These are phyloP conservation scores for Heritiera fomes DNA, from an alignment of 345 rosid species.

Conservation along the genomic window DNA sequence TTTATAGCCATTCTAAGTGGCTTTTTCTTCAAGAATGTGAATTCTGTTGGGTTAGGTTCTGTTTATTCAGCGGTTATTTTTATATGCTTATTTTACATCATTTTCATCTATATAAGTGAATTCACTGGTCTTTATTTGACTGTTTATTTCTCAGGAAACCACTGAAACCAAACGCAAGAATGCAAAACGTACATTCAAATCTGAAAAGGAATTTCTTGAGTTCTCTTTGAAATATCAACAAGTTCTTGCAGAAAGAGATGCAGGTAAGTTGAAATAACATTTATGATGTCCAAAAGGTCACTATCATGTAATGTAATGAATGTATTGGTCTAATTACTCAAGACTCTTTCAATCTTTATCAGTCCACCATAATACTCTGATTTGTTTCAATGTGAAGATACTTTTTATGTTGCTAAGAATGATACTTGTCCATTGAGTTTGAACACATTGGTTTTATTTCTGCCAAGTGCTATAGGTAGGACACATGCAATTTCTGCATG, in stretches of 20 bases:
- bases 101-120: background rate
- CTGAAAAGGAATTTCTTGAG: slow-evolving; percentile 84
- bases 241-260: slow-evolving; percentile 82
- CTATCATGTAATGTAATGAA: background rate
- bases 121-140: slow-evolving; percentile 12
- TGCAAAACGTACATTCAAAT: slow-evolving; percentile 57
- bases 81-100: background rate
- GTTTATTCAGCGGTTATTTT: slow-evolving; percentile 14
- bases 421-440: background rate
- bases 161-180: slow-evolving; percentile 71
- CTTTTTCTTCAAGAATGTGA: background rate
- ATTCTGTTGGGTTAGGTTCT: slow-evolving; percentile 1
- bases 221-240: slow-evolving; percentile 89
- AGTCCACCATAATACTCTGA: background rate
- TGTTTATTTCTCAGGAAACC: slow-evolving; percentile 50
- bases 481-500: background rate
- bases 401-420: background rate
- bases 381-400: slow-evolving; percentile 11
- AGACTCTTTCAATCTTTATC: background rate
- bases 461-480: background rate
- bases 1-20: background rate
- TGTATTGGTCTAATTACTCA: background rate
- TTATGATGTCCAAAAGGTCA: slow-evolving; percentile 13
- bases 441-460: too few relatives aligned
- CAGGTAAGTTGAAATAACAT: slow-evolving; percentile 48